Base-by-base conservation (phyloP, 2,329 filamentous ascomycete genomes). In the Juglanconis sp. region DNA sequence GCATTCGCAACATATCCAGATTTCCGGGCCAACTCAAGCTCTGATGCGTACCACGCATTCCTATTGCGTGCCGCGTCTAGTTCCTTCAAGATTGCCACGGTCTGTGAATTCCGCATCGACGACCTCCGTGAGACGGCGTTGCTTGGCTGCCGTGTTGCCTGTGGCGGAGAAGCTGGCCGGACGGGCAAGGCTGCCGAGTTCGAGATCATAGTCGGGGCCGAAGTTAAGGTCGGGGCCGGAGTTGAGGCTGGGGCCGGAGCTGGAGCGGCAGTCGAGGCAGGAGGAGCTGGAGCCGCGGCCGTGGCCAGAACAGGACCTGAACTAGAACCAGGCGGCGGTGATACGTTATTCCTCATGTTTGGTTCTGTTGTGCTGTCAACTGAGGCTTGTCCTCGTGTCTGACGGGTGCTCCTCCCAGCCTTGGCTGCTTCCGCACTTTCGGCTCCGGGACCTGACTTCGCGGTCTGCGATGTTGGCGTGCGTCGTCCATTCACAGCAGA, bases 41-140 rank as follows among this genome's bases (percentile, higher is more conserved):
- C 95, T 0, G 94, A 97, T 7, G 92, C 92, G 73, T 96, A 97
- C 95, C 95, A 99, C 0, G 94, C 94, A 74, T 96, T 98, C 55
- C 90, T 86, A 69, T 89, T 95, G 68, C 91, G 91, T 3, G 88
- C 84, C 8, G 87, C 82, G 71, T 99, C 94, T 2, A 99, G 81
- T 71, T 99, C 95, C 71, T 95, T 94, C 13, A 91, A 80, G 11
- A 97, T 74, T 0, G 90, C 87, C 64, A 91, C 89, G 1, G 89
- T 88, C 66, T 89, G 86, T 7, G 85, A 80, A 69, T 87, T 83
- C 71, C 83, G 72, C 65, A 83, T 76, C 61, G 89, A 82, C 62
- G 88, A 77, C 72, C 86, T 76, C 69, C 88, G 74, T 67, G 79
- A 74, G 67, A 90, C 67, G 64, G 86, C 76, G 74, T 86, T 82